A percentile compares a stretch with the other conserved stretches of the same genome.
phyloP scores from a whole-genome alignment of 108 stramenopile species.

The Cyclostephanos tholiformis region DNA sequence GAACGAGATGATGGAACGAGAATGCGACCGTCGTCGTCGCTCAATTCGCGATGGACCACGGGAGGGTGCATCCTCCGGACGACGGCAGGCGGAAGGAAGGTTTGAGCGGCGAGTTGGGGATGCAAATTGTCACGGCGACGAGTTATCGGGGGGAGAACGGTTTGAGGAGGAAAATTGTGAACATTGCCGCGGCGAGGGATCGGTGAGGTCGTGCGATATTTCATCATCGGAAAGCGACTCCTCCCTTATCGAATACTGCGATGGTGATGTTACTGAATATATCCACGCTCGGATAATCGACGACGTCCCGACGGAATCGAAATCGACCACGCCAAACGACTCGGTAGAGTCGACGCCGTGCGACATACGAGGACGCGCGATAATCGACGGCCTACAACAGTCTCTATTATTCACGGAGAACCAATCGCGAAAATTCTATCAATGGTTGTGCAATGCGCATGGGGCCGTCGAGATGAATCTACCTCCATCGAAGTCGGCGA shows the following conservation, averaged over 20 bases:
- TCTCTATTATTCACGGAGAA: slow-evolving; percentile 58
- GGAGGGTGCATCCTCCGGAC: neutral
- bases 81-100: neutral
- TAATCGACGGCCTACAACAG: slow-evolving; percentile 17
- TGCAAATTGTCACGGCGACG: too few species aligned
- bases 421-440: slow-evolving; percentile 55
- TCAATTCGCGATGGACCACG: neutral
- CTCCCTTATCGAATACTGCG: neutral
- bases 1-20: neutral
- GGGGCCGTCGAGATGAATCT: slow-evolving; percentile 55
- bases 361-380: neutral
- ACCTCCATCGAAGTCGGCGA: slow-evolving; percentile 61
- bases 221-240: neutral
- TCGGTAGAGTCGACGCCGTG: neutral
- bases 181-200: neutral
- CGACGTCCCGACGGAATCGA: neutral
- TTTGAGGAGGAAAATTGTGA: too few species aligned
- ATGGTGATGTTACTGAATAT: neutral
- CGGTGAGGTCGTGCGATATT: slow-evolving; percentile 10
- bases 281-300: neutral
- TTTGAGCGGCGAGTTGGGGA: neutral
- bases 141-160: too few species aligned
- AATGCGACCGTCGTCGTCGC: neutral
- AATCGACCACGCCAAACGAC: neutral
- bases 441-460: slow-evolving; percentile 68